Evolutionary conservation across 1,284 basidiomycete genomes (phyloP), one percentile per base, ranked within the genome.

Genomic region (Boletus smithii): DNA sequence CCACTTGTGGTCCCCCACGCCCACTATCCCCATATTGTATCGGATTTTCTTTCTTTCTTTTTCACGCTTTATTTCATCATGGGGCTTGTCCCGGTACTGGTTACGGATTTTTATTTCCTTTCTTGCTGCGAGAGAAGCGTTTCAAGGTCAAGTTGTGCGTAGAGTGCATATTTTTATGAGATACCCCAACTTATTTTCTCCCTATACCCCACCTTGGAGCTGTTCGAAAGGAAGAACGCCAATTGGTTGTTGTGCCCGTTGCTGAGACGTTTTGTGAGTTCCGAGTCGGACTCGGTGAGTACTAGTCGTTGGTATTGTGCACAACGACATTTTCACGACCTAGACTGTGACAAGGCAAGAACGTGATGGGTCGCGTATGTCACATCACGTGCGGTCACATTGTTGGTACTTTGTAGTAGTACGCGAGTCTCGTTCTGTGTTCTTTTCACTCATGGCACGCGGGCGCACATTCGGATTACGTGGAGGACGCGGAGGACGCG

Each of bases 401-500:
- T 42, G 18, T 38, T 23, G 27, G 31, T 26, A 5, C 6, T 31
- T 6, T 16, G 8, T 31, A 7, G 30, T 20, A 11, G 14, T 20
- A 31, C 46, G 20, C 42, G 53, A 46, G 8, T 38, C 3, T 42
- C 8, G 9, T 30, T 29, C 29, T 49, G 9, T 33, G 4, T 32
- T 20, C 31, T 37, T 9, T 26, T 33, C 32, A 29, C 14, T 32
- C 46, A 71, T 69, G 67, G 66, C 67, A 29, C 68, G 65, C 22
- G 65, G 67, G 10, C 58, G 54, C 20, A 57, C 50, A 14, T 70
- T 67, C 36, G 69, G 68, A 16, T 49, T 66, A 37, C 70, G 80
- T 26, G 75, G 77, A 33, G 54, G 56, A 17, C 71, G 75, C 11
- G 70, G 68, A 30, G 67, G 73, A 20, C 76, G 77, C 59, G 68